A percentile compares a stretch with the other conserved stretches of the same genome.
Conservation (phyloP, 495 filamentous ascomycete genomes). For the Diplogelasinospora grovesii region DNA sequence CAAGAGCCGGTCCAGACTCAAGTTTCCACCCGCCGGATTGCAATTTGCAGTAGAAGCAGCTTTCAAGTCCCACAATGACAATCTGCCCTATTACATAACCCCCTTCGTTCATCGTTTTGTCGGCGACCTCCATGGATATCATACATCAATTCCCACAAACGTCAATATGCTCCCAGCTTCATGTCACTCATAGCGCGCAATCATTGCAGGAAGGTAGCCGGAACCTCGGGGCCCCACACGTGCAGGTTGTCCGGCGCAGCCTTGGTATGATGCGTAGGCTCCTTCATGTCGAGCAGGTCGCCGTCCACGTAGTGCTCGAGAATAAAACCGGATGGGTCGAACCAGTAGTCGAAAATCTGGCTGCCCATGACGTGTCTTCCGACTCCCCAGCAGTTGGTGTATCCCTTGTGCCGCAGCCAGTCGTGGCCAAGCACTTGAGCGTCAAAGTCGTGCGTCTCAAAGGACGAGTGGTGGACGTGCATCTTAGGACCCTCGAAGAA, state of each 20-base stretch:
- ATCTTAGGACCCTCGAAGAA: constrained; percentile 45
- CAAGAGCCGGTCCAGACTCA: no score
- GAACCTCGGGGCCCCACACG: constrained; percentile 36
- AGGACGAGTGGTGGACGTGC: constrained; percentile 67
- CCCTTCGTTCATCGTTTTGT: no score
- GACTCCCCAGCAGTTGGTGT: constrained; percentile 66
- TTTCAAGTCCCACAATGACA: no score
- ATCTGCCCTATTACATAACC: no score
- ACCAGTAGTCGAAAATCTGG: constrained; percentile 68
- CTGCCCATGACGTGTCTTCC: constrained; percentile 61
- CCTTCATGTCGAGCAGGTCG: constrained; percentile 57
- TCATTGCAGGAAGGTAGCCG: constrained; percentile 11
- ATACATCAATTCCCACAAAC: no score
- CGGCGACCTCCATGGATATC: no score
- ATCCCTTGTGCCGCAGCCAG: constrained; percentile 57
- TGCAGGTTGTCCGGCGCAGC: constrained; percentile 38
- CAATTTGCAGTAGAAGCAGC: no score
- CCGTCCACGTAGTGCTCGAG: constrained; percentile 66
- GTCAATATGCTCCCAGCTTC: no score
- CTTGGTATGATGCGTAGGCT: constrained; percentile 42
- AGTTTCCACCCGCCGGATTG: no score
- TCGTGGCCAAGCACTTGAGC: constrained; percentile 67
- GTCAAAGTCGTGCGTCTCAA: constrained; percentile 73
- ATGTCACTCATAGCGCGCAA: not conserved
- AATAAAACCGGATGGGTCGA: constrained; percentile 56